Evolutionary conservation across 345 rosid genomes (phyloP).

Genomic region (Arabis hirsuta): DNA sequence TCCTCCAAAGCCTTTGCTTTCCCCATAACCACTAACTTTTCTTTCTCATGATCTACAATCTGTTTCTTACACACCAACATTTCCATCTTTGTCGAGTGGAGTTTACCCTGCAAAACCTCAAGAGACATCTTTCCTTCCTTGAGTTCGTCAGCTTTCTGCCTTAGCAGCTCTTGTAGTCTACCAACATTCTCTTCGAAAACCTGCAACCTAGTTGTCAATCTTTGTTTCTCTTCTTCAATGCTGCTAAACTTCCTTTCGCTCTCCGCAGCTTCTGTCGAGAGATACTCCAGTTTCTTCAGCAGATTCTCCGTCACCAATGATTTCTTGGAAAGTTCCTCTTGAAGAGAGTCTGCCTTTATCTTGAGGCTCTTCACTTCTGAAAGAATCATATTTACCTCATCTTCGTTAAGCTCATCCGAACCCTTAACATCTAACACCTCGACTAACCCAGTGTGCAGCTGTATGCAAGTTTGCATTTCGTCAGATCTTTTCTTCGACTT

Average conservation of each 20-base stretch:
- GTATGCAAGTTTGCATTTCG: conserved; percentile 55
- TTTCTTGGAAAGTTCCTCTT: conserved; percentile 50
- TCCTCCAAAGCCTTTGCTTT: conserved; percentile 53
- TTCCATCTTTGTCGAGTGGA: conserved; percentile 44
- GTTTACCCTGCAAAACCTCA: conserved; percentile 48
- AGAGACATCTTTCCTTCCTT: conserved; percentile 48
- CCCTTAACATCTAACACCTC: conserved; percentile 53
- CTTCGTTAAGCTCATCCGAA: conserved; percentile 36
- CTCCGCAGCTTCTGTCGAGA: conserved; percentile 36
- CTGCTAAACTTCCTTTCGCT: conserved; percentile 44
- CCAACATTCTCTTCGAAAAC: conserved; percentile 51
- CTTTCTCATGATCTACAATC: conserved; percentile 50
- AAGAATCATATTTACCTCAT: conserved; percentile 46
- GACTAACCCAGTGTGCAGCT: conserved; percentile 48
- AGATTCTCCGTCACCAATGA: conserved; percentile 46
- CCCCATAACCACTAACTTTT: conserved; percentile 36
- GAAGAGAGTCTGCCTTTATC: conserved; percentile 48
- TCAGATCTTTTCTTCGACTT: conserved; percentile 49
- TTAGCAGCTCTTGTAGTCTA: conserved; percentile 50
- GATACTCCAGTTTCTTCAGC: conserved; percentile 45
- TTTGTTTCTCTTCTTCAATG: conserved; percentile 51
- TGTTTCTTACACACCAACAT: conserved; percentile 45
- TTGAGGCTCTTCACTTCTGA: conserved; percentile 50
- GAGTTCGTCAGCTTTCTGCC: conserved; percentile 47
- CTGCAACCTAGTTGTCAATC: conserved; percentile 43